Evolutionary conservation across 345 rosid genomes (phyloP), one percentile per base, ranked within the genome.

Genomic region (Arabidopsis arenosa): DNA sequence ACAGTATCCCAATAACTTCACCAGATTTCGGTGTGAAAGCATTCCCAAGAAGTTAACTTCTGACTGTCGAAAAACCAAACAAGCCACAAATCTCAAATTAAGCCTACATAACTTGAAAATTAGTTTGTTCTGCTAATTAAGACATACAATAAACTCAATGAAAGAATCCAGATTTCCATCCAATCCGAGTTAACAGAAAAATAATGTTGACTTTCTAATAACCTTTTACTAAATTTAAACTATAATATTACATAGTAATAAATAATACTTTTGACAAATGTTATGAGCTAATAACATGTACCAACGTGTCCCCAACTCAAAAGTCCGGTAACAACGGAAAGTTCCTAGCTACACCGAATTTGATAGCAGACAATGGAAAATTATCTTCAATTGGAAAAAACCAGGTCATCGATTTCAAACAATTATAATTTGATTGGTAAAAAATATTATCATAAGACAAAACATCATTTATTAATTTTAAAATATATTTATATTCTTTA

Each of bases 11-110:
- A 94, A 32, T 58, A 94, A 54, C 81, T 73, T 87, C 18, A 94
- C 96, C 63, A 93, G 71, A 68, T 92, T 92, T 7, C 95, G 95
- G 70, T 93, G 98, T 21, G 88, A 88, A 58, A 88, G 84, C 81
- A 88, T 85, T 63, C 90, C 97, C 9, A 91, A 85, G 81, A 91
- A 91, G 79, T 86, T 85, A 43, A 93, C 86, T 82, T 91, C 93
- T 7, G 91, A 87, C 98, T 93, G 92, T 73, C 55, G 36, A 77
- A 61, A 61, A 76, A 69, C 37, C 40, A 45, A 17, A 26, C 14
- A 53, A 62, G 18, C 15, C n/a, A 69, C 41, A 69, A 23, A 57
- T 28, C 62, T 51, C 68, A 68, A 41, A n/a, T 36, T 52, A 45
- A 44, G 52, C 14, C 10, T 39, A 47, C 51, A 9, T 5, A 51